phyloP scores from a whole-genome alignment of 345 rosid species.

The Luvunga scandens region DNA sequence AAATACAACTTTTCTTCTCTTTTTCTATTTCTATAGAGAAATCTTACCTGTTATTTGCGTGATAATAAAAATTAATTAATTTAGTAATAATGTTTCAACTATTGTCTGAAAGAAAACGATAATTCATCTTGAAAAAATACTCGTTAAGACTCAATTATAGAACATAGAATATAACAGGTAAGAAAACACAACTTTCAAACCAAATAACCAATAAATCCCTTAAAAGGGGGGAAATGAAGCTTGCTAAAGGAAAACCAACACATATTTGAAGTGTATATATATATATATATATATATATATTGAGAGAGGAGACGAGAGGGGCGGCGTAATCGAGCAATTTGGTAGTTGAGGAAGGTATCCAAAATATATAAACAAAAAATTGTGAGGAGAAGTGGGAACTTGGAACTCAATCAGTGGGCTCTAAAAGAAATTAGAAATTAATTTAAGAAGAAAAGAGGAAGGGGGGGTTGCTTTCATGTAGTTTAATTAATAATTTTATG shows the following conservation, averaged over 20 bases:
- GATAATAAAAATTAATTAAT: no score
- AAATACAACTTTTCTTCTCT: no score
- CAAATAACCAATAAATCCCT: background rate
- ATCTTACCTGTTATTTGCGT: no score
- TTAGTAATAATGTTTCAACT: background rate
- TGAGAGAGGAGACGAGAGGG: background rate
- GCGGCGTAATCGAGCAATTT: background rate
- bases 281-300: background rate
- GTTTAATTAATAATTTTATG: conserved; percentile 11
- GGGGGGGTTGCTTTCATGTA: conserved; percentile 22
- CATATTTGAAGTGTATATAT: no score
- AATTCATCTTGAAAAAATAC: background rate
- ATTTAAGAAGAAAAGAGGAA: background rate
- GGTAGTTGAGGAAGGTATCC: background rate
- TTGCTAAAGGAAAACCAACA: background rate
- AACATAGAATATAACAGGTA: background rate
- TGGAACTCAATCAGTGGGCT: conserved; percentile 13
- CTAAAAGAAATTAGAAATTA: background rate
- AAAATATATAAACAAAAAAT: background rate
- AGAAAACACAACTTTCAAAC: background rate
- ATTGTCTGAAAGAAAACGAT: background rate
- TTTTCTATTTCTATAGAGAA: no score
- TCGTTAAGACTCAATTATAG: background rate
- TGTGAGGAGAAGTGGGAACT: background rate
- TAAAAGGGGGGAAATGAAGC: background rate